These are phyloP conservation scores for Trebouxia sp. DNA, from an alignment of 139 green algal species.

Conservation along the genomic window DNA sequence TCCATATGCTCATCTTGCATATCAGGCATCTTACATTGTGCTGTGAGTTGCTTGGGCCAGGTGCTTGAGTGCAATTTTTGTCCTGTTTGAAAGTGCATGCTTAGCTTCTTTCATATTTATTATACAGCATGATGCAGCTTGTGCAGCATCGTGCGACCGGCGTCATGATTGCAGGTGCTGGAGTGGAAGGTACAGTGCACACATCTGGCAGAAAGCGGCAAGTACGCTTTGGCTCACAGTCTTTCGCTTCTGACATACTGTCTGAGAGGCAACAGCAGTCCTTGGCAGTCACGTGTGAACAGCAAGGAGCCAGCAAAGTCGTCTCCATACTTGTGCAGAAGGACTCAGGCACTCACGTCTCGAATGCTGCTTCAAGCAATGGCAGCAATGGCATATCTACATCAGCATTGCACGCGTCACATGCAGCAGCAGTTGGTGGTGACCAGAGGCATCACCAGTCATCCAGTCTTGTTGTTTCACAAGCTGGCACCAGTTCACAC, in stretches of 20 bases:
- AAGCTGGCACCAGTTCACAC: not conserved
- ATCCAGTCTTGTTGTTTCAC: not conserved
- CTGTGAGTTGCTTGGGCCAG: too few relatives aligned
- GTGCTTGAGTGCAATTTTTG: too few relatives aligned
- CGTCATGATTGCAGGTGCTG: constrained; percentile 37
- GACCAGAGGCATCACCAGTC: constrained; percentile 10
- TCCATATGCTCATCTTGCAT: too few relatives aligned
- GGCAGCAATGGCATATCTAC: not conserved
- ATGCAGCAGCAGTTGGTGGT: constrained; percentile 9
- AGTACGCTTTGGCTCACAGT: constrained; percentile 61
- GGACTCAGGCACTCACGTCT: not conserved
- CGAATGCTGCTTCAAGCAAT: too few relatives aligned
- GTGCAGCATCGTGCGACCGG: not conserved
- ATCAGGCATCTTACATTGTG: too few relatives aligned
- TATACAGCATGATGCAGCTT: too few relatives aligned
- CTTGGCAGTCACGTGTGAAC: not conserved
- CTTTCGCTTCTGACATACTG: constrained; percentile 44
- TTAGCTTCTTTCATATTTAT: too few relatives aligned
- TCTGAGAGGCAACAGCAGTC: not conserved
- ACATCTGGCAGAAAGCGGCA: not conserved
- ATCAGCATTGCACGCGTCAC: too few relatives aligned
- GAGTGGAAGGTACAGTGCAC: constrained; percentile 38
- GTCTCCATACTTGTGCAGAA: not conserved
- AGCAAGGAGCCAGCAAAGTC: constrained; percentile 6
- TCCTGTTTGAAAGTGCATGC: too few relatives aligned